Evolutionary conservation across 352 stramenopile genomes (phyloP), one percentile per base, ranked within the genome.

Genomic region (Pythium folliculosum): DNA sequence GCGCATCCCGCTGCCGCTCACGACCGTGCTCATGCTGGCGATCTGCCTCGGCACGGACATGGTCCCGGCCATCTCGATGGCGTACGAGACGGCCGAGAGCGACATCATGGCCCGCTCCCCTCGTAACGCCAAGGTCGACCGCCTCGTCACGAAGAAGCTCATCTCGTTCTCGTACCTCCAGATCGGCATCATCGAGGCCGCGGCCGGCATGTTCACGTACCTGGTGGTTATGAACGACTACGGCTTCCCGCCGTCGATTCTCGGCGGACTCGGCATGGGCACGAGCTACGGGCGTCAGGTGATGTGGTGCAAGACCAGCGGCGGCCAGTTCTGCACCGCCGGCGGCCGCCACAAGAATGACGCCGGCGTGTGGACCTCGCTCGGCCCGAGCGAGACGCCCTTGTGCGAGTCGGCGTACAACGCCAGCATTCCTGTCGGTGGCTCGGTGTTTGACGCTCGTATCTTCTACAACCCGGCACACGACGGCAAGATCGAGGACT

Each of bases 31-130:
- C 22, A 98, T 98, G 77, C 77, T 98, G 2, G 70, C 75, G 43
- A 95, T 98, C 55, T 96, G 96, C 63, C 78, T 98, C 9, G 89
- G 91, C 35, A 98, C 92, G 1, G 94, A 98, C 63, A 96, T 98
- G 77, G 80, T 96, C 45, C 92, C 92, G 5, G 90, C 90, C 12
- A 96, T 98, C 56, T 96, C 91, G 17, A 91, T 98, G 75, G 93
- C 92, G 9, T 98, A 94, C 69, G 94, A 98, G 77, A 69, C 71
- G 12, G 78, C 88, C 0, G 88, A 95, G 65, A 90, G 78, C 25
- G 87, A 97, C 53, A 96, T 97, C 67, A 97, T 97, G 90, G 69
- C 81, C 12, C 81, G 89, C 0, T 76, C 82, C 2, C 86, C 90
- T 10, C 80, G 89, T n/a, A 92, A 97, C 63, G 77, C 84, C 43